Conservation (phyloP, 192 early-diverging fungal species). For the Gaertneriomyces semiglobifer region DNA sequence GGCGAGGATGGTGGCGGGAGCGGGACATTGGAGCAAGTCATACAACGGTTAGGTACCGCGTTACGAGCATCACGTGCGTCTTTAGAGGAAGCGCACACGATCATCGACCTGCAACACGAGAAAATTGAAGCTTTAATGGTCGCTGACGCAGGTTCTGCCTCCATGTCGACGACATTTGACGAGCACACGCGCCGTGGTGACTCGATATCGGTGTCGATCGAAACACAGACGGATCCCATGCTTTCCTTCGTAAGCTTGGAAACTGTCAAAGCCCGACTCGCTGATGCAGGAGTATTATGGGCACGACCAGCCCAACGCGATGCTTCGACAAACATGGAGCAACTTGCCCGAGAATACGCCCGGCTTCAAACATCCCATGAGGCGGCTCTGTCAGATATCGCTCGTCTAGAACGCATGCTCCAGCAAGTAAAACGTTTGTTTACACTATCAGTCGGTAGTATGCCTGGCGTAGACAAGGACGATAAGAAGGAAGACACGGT, state of each 20-base stretch:
- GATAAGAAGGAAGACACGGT: slow-evolving; percentile 2
- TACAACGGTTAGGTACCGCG: neutral
- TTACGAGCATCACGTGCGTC: neutral
- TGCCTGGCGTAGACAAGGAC: slow-evolving; percentile 6
- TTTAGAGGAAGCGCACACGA: slow-evolving; percentile 19
- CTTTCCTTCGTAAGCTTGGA: slow-evolving; percentile 20
- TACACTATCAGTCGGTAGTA: slow-evolving; percentile 13
- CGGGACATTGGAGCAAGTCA: slow-evolving; percentile 13
- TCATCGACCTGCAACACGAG: slow-evolving; percentile 25
- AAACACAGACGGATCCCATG: slow-evolving; percentile 30
- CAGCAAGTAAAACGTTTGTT: slow-evolving; percentile 8
- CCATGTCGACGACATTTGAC: neutral
- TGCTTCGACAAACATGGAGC: neutral
- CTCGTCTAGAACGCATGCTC: slow-evolving; percentile 12
- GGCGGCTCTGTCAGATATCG: slow-evolving; percentile 3
- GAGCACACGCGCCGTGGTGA: neutral
- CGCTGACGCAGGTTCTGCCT: neutral
- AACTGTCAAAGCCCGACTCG: slow-evolving; percentile 18
- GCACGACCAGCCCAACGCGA: neutral
- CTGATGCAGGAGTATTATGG: slow-evolving; percentile 13
- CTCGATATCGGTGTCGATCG: neutral
- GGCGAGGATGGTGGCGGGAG: neutral
- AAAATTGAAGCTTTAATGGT: slow-evolving; percentile 15
- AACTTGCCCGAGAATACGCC: slow-evolving; percentile 13
- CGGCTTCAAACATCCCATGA: slow-evolving; percentile 16